A percentile compares a stretch with the other conserved stretches of the same genome.
phyloP scores from a whole-genome alignment of 371 early-diverging fungal species.

The Mucor lusitanicus region DNA sequence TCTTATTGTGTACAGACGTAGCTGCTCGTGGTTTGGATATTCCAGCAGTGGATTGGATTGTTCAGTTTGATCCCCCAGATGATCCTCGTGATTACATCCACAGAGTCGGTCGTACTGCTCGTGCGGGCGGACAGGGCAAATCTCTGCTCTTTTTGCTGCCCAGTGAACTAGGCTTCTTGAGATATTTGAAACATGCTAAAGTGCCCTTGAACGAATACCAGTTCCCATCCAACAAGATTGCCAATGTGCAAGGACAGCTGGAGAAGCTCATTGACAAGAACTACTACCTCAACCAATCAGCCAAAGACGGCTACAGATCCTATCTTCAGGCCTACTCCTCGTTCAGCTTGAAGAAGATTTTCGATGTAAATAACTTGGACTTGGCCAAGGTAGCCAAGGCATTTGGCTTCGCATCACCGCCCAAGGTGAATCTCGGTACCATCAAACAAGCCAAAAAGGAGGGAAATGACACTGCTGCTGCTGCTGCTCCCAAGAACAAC shows the following conservation, averaged over 20 bases:
- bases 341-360: slow-evolving; percentile 92
- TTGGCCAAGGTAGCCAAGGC: slow-evolving; percentile 87
- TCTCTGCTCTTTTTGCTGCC: slow-evolving; percentile 96
- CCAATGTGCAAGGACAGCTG: slow-evolving; percentile 81
- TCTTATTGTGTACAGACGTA: slow-evolving; percentile 96
- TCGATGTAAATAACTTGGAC: slow-evolving; percentile 87
- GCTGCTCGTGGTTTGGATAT: slow-evolving; percentile 99
- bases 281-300: slow-evolving; percentile 93
- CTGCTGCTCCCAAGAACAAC: neutral
- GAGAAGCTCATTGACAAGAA: slow-evolving; percentile 94
- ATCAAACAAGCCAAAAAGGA: slow-evolving; percentile 21
- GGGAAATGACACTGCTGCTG: neutral
- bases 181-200: slow-evolving; percentile 94
- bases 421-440: slow-evolving; percentile 83
- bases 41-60: slow-evolving; percentile 97
- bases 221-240: slow-evolving; percentile 87
- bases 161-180: slow-evolving; percentile 80
- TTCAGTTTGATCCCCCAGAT: slow-evolving; percentile 99
- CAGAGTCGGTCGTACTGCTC: slow-evolving; percentile 98
- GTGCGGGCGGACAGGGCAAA: slow-evolving; percentile 87
- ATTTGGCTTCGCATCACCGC: slow-evolving; percentile 93
- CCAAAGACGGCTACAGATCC: slow-evolving; percentile 91
- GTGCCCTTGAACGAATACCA: slow-evolving; percentile 96
- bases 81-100: slow-evolving; percentile 98
- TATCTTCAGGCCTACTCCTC: slow-evolving; percentile 94